phyloP scores from a whole-genome alignment of 1,284 basidiomycete species.

The Tausonia pullulans region DNA sequence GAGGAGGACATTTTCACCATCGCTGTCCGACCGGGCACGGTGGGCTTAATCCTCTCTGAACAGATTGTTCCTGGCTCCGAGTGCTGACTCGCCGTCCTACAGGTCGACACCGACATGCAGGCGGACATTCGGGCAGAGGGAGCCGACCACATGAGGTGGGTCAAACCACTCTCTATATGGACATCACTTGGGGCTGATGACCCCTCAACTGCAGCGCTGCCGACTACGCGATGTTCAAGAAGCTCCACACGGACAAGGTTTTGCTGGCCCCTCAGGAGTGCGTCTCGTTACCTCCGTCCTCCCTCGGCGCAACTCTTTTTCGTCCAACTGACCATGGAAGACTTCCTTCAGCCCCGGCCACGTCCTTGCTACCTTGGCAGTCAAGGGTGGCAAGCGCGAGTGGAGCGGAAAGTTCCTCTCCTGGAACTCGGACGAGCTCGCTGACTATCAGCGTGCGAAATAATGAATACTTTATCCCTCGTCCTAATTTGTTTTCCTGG shows the following conservation, averaged over 20 bases:
- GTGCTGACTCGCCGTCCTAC: slow-evolving; percentile 2
- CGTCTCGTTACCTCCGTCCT: slow-evolving; percentile 14
- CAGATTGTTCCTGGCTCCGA: slow-evolving; percentile 19
- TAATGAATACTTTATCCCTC: no score
- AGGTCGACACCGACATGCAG: slow-evolving; percentile 30
- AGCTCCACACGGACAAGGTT: slow-evolving; percentile 36
- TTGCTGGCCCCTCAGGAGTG: slow-evolving; percentile 36
- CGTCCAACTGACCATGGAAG: no score
- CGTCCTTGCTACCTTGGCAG: slow-evolving; percentile 39
- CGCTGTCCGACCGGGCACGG: slow-evolving; percentile 42
- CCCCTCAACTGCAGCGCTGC: slow-evolving; percentile 2
- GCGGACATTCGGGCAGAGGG: slow-evolving; percentile 28
- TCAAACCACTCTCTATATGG: no score
- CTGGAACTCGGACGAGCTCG: slow-evolving; percentile 36
- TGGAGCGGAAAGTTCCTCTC: slow-evolving; percentile 40
- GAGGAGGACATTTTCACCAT: slow-evolving; percentile 38
- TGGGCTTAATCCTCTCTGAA: slow-evolving; percentile 21
- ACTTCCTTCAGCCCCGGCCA: slow-evolving; percentile 31
- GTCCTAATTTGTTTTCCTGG: no score
- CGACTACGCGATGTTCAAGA: slow-evolving; percentile 36
- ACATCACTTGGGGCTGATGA: no score
- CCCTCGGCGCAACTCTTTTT: background rate
- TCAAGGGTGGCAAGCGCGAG: slow-evolving; percentile 27
- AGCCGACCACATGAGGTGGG: slow-evolving; percentile 29
- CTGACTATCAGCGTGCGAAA: slow-evolving; percentile 22